Percentiles rank a stretch among this genome's conserved stretches.
Conservation (phyloP, 2,329 filamentous ascomycete species). For the Epichloe amarillans region DNA sequence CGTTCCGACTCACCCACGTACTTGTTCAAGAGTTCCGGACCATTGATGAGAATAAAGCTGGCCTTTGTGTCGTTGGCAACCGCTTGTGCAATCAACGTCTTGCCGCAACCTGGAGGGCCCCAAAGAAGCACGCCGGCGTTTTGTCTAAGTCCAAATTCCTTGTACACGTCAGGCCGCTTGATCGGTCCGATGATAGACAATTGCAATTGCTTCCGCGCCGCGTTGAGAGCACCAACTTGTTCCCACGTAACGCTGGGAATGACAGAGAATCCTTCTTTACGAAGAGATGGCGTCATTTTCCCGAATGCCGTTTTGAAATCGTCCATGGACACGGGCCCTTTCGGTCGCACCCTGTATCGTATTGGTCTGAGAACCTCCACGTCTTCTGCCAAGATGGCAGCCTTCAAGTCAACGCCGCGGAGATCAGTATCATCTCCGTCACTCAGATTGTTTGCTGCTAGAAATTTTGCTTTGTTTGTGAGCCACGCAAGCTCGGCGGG, state of each 20-base stretch:
- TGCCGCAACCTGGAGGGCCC: slow-evolving; percentile 93
- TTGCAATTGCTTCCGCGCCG: slow-evolving; percentile 69
- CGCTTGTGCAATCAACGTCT: slow-evolving; percentile 90
- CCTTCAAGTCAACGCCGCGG: slow-evolving; percentile 1
- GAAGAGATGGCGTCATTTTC: slow-evolving; percentile 50
- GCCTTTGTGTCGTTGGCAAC: slow-evolving; percentile 91
- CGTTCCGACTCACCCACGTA: slow-evolving; percentile 95
- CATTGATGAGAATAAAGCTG: slow-evolving; percentile 97
- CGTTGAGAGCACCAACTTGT: slow-evolving; percentile 73
- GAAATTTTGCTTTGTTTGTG: slow-evolving; percentile 31
- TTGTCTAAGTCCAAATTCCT: slow-evolving; percentile 61
- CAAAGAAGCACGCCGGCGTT: slow-evolving; percentile 85
- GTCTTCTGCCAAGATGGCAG: slow-evolving; percentile 1
- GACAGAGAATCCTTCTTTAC: slow-evolving; percentile 82
- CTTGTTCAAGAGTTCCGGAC: slow-evolving; percentile 91
- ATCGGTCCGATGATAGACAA: slow-evolving; percentile 86
- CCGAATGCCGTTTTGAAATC: slow-evolving; percentile 66
- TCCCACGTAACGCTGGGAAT: slow-evolving; percentile 89
- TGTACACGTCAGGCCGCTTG: slow-evolving; percentile 64
- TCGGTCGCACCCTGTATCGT: not conserved
- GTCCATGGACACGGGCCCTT: slow-evolving; percentile 14
- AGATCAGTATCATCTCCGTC: slow-evolving; percentile 15
- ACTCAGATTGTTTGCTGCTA: slow-evolving; percentile 19
- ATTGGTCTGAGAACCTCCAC: not conserved
- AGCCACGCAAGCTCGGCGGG: slow-evolving; percentile 70